These are phyloP conservation scores for Candolleomyces aberdarensis DNA, from an alignment of 768 basidiomycete species.

Conservation along the genomic window DNA sequence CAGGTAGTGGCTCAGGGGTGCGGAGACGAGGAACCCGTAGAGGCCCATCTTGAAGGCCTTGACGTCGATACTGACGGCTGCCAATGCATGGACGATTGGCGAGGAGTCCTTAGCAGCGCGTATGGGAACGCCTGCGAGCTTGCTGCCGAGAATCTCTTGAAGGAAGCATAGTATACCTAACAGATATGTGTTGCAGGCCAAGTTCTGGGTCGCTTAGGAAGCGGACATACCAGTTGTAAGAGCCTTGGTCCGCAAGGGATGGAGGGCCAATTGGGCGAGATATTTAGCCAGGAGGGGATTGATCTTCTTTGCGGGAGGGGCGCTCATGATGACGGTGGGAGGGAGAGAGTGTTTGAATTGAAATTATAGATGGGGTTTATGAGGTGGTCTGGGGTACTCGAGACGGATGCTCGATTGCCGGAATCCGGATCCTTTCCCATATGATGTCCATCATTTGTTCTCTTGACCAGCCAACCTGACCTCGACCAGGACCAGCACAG, in stretches of 20 bases:
- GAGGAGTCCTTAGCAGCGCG: slow-evolving; percentile 54
- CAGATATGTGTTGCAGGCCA: not conserved
- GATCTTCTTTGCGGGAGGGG: slow-evolving; percentile 20
- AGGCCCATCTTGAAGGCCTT: slow-evolving; percentile 82
- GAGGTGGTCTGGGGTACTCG: slow-evolving; percentile 2
- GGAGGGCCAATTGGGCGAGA: slow-evolving; percentile 58
- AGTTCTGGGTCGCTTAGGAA: not conserved
- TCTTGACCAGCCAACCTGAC: not conserved
- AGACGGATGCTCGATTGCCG: slow-evolving; percentile 4
- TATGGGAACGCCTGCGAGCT: slow-evolving; percentile 60
- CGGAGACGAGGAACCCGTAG: slow-evolving; percentile 82
- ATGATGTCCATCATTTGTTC: not conserved
- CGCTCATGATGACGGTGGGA: slow-evolving; percentile 36
- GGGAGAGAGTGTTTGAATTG: slow-evolving; percentile 7
- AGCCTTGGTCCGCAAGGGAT: slow-evolving; percentile 81
- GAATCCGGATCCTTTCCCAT: slow-evolving; percentile 7
- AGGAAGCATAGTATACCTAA: slow-evolving; percentile 57
- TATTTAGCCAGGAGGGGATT: slow-evolving; percentile 65
- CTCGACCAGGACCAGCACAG: not conserved
- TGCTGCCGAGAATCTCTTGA: slow-evolving; percentile 80
- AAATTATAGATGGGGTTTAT: not conserved
- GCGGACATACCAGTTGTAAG: slow-evolving; percentile 59
- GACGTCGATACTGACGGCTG: slow-evolving; percentile 54
- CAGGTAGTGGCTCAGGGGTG: slow-evolving; percentile 75
- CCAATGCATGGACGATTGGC: slow-evolving; percentile 47